Percentiles rank a stretch among this genome's conserved stretches.
Evolutionary conservation across 352 stramenopile genomes (phyloP).

Genomic region (Phytopythium litorale): DNA sequence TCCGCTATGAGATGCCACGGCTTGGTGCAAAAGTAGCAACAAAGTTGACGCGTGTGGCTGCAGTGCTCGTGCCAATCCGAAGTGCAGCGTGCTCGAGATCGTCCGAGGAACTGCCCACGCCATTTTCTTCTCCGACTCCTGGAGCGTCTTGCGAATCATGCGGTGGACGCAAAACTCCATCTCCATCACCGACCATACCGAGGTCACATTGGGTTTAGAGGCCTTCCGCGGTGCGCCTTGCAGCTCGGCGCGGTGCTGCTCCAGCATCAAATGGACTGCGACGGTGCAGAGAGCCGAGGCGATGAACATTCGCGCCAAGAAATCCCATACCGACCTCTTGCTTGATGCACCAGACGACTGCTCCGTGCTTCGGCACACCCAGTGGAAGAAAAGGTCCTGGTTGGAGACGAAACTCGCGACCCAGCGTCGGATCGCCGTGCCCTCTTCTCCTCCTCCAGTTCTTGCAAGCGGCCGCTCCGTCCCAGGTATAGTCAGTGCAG

Average conservation of each 20-base stretch:
- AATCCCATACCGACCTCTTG: slow-evolving; percentile 32
- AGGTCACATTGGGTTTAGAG: slow-evolving; percentile 14
- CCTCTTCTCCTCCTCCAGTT: not conserved
- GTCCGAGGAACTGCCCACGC: slow-evolving; percentile 32
- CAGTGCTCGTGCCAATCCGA: slow-evolving; percentile 34
- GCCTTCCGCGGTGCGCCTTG: not conserved
- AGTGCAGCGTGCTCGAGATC: slow-evolving; percentile 22
- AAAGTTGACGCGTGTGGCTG: slow-evolving; percentile 18
- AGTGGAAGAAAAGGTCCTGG: slow-evolving; percentile 52
- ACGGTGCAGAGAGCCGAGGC: slow-evolving; percentile 49
- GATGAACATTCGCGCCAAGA: slow-evolving; percentile 43
- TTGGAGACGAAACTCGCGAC: slow-evolving; percentile 42
- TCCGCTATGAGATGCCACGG: not conserved
- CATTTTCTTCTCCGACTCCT: slow-evolving; percentile 21
- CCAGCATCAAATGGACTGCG: slow-evolving; percentile 29
- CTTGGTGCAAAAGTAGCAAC: slow-evolving; percentile 16
- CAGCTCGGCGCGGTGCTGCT: not conserved
- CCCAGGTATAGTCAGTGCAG: not conserved
- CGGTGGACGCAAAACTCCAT: slow-evolving; percentile 51
- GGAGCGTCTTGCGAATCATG: slow-evolving; percentile 34
- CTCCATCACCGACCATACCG: slow-evolving; percentile 50
- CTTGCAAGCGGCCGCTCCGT: not conserved
- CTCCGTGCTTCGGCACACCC: slow-evolving; percentile 33
- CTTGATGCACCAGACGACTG: slow-evolving; percentile 8
- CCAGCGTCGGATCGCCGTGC: slow-evolving; percentile 24